Conservation (phyloP, 1,139 yeast genomes). For the Protomyces arabidopsidicola region DNA sequence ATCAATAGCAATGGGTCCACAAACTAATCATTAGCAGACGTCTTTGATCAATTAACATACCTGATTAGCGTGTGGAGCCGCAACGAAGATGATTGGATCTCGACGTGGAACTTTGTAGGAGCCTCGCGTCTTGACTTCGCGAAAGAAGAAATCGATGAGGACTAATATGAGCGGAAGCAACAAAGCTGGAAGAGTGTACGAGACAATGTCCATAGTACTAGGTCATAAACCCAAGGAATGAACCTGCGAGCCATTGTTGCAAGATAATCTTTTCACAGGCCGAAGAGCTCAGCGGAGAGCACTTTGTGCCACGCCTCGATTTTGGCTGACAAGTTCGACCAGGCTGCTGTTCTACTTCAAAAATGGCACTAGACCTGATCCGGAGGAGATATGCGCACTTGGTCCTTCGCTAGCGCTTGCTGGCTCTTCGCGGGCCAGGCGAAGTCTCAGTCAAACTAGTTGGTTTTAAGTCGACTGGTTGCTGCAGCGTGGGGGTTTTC, state of each 20-base stretch:
- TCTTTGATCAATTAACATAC: slow-evolving; percentile 14
- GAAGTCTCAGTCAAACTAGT: too few relatives aligned
- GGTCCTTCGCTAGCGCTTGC: too few relatives aligned
- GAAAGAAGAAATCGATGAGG: slow-evolving; percentile 61
- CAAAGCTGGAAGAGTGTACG: slow-evolving; percentile 22
- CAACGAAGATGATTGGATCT: slow-evolving; percentile 91
- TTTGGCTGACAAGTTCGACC: too few relatives aligned
- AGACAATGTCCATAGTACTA: slow-evolving; percentile 40
- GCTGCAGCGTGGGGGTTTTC: too few relatives aligned
- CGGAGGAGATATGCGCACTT: too few relatives aligned
- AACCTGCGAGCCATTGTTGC: background rate
- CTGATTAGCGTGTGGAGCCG: slow-evolving; percentile 97
- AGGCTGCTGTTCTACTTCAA: too few relatives aligned
- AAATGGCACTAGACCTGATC: too few relatives aligned
- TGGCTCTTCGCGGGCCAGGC: too few relatives aligned
- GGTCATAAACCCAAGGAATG: slow-evolving; percentile 39
- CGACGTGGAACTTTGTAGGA: slow-evolving; percentile 76
- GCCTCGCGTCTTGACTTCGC: slow-evolving; percentile 87
- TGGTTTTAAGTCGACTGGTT: too few relatives aligned
- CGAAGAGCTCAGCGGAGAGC: too few relatives aligned
- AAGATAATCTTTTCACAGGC: too few relatives aligned
- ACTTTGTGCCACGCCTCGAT: too few relatives aligned
- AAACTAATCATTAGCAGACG: slow-evolving; percentile 42
- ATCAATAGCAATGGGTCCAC: slow-evolving; percentile 83
- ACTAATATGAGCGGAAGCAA: slow-evolving; percentile 29